Evolutionary conservation across 2,329 filamentous ascomycete genomes (phyloP).

Genomic region (Alternaria sp.): DNA sequence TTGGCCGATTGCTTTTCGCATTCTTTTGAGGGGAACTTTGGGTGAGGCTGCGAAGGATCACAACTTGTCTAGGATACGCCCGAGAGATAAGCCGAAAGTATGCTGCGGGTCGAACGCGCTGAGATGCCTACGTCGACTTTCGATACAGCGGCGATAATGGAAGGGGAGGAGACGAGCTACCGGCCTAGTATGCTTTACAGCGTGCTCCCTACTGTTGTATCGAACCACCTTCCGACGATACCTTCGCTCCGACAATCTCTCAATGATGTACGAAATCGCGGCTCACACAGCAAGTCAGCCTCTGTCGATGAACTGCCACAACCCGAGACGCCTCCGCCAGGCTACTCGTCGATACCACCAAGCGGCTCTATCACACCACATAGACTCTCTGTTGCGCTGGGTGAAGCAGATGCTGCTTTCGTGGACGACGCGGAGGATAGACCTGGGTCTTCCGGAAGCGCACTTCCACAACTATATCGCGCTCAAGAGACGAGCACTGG

Average conservation of each 20-base stretch:
- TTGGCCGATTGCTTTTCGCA: slow-evolving; percentile 7
- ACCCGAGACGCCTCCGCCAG: slow-evolving; percentile 51
- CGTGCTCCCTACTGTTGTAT: slow-evolving; percentile 63
- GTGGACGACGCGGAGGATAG: slow-evolving; percentile 39
- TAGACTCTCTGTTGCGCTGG: slow-evolving; percentile 25
- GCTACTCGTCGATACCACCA: slow-evolving; percentile 40
- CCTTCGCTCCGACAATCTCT: slow-evolving; percentile 57
- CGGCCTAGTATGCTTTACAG: slow-evolving; percentile 61
- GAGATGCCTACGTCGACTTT: slow-evolving; percentile 9
- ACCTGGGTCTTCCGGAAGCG: slow-evolving; percentile 31
- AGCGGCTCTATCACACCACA: slow-evolving; percentile 34
- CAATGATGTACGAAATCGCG: slow-evolving; percentile 35
- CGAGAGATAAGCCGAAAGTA: slow-evolving; percentile 26
- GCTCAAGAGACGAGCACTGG: slow-evolving; percentile 48
- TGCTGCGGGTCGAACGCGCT: slow-evolving; percentile 14
- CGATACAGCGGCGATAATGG: slow-evolving; percentile 18
- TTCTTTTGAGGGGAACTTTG: not conserved
- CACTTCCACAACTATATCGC: slow-evolving; percentile 28
- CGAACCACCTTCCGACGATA: slow-evolving; percentile 61
- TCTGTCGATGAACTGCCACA: slow-evolving; percentile 28
- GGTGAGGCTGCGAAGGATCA: not conserved
- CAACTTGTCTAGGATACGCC: not conserved
- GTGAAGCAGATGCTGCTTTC: slow-evolving; percentile 34
- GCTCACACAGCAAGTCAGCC: slow-evolving; percentile 25
- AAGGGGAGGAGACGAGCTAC: slow-evolving; percentile 19